Percentiles rank a stretch among this genome's conserved stretches.
Conservation (phyloP, 2,329 filamentous ascomycete species). For the Phoma sp. region DNA sequence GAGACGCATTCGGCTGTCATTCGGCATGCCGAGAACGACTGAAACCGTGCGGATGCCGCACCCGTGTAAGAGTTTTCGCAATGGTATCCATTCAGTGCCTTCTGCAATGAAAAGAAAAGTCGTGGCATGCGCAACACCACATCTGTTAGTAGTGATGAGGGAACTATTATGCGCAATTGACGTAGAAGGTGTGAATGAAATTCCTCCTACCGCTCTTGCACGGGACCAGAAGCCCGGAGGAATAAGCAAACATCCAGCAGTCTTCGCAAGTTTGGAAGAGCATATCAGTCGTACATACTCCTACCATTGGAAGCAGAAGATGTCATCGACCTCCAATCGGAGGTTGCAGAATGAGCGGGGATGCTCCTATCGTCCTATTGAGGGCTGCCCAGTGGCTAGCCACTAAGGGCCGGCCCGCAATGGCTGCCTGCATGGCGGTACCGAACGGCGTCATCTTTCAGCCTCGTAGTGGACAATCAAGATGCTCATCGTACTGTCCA, state of each 20-base stretch:
- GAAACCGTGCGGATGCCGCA: background rate
- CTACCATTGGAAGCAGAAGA: background rate
- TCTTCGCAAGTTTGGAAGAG: background rate
- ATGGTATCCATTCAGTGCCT: too few relatives aligned
- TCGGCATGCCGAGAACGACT: background rate
- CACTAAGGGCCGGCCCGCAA: background rate
- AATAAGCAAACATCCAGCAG: too few relatives aligned
- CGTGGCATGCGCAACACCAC: too few relatives aligned
- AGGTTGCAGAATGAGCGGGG: background rate
- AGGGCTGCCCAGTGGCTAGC: background rate
- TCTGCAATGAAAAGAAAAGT: too few relatives aligned
- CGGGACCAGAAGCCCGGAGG: too few relatives aligned
- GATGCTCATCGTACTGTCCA: background rate
- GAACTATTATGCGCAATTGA: background rate
- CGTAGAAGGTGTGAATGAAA: background rate
- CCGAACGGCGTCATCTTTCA: background rate
- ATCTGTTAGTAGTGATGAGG: background rate
- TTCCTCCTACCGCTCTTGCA: background rate
- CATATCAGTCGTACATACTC: background rate
- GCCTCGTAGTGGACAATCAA: background rate
- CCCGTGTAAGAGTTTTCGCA: too few relatives aligned
- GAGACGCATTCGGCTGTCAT: background rate
- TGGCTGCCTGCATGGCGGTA: background rate
- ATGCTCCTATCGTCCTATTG: background rate
- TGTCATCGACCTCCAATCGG: background rate